phyloP scores from a whole-genome alignment of 108 stramenopile species.

The Epipyxis sp. region DNA sequence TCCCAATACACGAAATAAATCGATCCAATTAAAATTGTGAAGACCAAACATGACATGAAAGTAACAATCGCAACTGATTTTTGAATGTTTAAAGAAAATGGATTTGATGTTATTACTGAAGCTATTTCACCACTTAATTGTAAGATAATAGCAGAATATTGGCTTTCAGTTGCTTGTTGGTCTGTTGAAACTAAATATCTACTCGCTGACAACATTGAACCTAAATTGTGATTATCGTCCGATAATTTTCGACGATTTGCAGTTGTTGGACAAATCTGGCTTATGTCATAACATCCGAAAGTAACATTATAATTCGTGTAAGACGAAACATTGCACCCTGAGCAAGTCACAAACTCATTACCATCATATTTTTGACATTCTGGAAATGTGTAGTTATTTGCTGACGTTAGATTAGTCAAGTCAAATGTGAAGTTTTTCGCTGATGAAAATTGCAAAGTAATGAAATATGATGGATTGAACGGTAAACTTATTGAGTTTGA shows the following conservation, averaged over 20 bases:
- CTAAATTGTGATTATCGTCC: background rate
- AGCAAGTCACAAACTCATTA: background rate
- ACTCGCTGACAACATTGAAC: no score
- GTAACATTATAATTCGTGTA: constrained; percentile 19
- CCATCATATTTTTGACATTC: background rate
- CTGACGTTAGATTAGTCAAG: no score
- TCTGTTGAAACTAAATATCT: no score
- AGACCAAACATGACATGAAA: background rate
- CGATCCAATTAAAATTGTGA: background rate
- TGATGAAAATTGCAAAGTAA: constrained; percentile 6
- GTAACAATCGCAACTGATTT: background rate
- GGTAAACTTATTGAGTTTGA: no score
- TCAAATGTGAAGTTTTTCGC: background rate
- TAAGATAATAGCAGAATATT: background rate
- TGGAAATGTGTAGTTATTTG: constrained; percentile 4
- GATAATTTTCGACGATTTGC: no score
- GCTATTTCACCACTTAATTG: background rate
- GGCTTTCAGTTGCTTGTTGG: background rate
- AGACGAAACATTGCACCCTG: background rate
- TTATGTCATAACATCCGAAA: background rate
- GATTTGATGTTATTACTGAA: background rate
- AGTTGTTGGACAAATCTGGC: background rate
- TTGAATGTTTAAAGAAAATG: background rate
- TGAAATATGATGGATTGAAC: background rate
- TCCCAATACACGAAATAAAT: background rate